Conservation (phyloP, 352 stramenopile genomes). For the Globisporangium takayamanum region DNA sequence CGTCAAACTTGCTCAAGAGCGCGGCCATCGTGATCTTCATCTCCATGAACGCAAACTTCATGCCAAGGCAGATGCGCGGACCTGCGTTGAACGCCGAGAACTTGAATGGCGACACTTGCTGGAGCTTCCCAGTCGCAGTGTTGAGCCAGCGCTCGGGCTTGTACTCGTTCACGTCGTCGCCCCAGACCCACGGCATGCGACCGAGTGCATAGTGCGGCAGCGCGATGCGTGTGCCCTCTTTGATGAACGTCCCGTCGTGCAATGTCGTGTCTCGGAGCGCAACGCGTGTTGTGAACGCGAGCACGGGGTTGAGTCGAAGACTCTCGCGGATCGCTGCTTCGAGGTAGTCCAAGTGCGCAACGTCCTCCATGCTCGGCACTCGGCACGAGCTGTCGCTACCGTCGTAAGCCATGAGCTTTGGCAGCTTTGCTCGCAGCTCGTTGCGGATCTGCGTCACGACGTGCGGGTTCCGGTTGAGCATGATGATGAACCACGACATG, state of each 20-base stretch:
- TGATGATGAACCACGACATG: conserved; percentile 72
- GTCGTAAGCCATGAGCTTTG: conserved; percentile 12
- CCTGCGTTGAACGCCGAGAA: conserved; percentile 42
- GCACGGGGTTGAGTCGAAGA: conserved; percentile 41
- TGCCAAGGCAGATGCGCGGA: conserved; percentile 36
- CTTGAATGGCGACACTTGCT: conserved; percentile 28
- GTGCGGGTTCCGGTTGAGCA: conserved; percentile 56
- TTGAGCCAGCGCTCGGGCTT: conserved; percentile 48
- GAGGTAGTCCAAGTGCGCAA: conserved; percentile 40
- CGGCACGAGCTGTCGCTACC: too few species aligned
- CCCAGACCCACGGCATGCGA: conserved; percentile 31
- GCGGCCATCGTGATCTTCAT: too few species aligned
- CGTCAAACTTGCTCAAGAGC: too few species aligned
- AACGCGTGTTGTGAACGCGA: conserved; percentile 30
- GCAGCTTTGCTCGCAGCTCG: conserved; percentile 25
- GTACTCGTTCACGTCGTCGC: conserved; percentile 32
- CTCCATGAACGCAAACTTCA: conserved; percentile 34
- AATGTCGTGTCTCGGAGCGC: conserved; percentile 28
- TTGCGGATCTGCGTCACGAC: conserved; percentile 23
- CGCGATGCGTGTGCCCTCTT: conserved; percentile 24
- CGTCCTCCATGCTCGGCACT: conserved; percentile 21
- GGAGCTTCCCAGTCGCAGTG: conserved; percentile 17
- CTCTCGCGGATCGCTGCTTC: conserved; percentile 39
- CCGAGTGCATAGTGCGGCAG: conserved; percentile 35
- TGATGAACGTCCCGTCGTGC: conserved; percentile 41